Evolutionary conservation across 805 yeast species (phyloP).

Genomic region (Candida corydali): DNA sequence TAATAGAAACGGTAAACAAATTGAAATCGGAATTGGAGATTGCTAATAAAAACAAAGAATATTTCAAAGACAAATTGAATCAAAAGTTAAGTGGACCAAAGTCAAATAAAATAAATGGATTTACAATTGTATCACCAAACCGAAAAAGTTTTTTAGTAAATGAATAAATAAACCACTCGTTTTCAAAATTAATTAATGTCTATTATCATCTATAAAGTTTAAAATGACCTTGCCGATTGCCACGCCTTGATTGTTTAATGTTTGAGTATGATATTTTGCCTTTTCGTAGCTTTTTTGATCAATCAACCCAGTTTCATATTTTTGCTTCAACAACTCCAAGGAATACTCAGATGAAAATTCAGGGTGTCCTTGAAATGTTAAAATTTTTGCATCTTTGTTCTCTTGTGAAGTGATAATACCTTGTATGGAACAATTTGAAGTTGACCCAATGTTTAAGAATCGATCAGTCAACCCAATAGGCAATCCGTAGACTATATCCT

Average conservation of each 20-base stretch:
- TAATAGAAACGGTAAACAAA: conserved; percentile 36
- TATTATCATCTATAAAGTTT: conserved; percentile 5
- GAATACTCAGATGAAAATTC: conserved; percentile 52
- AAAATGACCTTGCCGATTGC: conserved; percentile 32
- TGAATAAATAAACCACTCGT: conserved; percentile 1
- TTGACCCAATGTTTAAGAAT: conserved; percentile 45
- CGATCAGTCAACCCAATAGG: conserved; percentile 36
- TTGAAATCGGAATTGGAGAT: conserved; percentile 34
- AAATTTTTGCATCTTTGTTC: conserved; percentile 38
- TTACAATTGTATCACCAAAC: conserved; percentile 32
- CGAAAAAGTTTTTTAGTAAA: conserved; percentile 18
- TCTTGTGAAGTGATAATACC: conserved; percentile 52
- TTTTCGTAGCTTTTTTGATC: conserved; percentile 23
- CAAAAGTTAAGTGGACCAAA: no score
- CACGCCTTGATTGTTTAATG: conserved; percentile 37
- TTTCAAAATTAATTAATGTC: no score
- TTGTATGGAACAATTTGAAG: conserved; percentile 56
- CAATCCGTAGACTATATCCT: conserved; percentile 34
- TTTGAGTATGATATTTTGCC: conserved; percentile 25
- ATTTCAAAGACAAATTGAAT: conserved; percentile 28
- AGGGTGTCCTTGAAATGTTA: conserved; percentile 89
- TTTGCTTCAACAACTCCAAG: conserved; percentile 19
- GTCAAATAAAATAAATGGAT: conserved; percentile 38
- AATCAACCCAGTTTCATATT: conserved; percentile 15
- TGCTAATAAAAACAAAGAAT: conserved; percentile 32